Evolutionary conservation across 306 rosid genomes (phyloP), one percentile per base, ranked within the genome.

Genomic region (Pterocarpus macrocarpus): DNA sequence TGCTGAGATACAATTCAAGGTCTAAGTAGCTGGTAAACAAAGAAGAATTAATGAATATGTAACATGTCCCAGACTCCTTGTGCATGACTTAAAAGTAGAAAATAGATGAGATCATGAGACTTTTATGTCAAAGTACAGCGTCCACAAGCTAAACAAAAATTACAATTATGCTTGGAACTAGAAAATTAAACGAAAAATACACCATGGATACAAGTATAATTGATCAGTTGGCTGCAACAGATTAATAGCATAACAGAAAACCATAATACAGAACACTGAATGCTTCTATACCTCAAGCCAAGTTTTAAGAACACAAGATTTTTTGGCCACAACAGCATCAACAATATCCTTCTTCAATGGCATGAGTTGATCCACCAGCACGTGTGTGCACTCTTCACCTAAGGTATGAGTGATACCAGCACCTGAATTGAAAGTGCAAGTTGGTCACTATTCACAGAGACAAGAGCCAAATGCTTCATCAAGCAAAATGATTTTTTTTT

Each of bases 311-410:
- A 95, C 88, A 79, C 89, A 82, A 63, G 82, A 79, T 81, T 89
- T 92, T 88, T 89, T 90, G 0, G 94, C 92, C 53, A 88, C 82
- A 83, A 92, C 84, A 65, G 92, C 98, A 81, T 89, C 90, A 69
- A 92, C 44, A 44, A 95, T 83, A 77, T 91, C 91, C 70, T 89
- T 87, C 65, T 79, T 83, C 70, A 95, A 67, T 34, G 95, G 92
- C 90, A 69, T 87, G 62, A 84, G 83, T 76, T 91, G 92, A 77
- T 92, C 97, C 64, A 92, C 92, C 86, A 95, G 90, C 36, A 90
- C 90, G 75, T 95, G 97, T n/a, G 98, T 95, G 90, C 95, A 95
- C 81, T 89, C 97, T 64, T 84, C 87, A 82, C 73, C 70, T 49
- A 89, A 78, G 80, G 74, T 79, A 76, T 57, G 72, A 74, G 81